Evolutionary conservation across 805 yeast species (phyloP).

Genomic region (Saturnispora dispora): DNA sequence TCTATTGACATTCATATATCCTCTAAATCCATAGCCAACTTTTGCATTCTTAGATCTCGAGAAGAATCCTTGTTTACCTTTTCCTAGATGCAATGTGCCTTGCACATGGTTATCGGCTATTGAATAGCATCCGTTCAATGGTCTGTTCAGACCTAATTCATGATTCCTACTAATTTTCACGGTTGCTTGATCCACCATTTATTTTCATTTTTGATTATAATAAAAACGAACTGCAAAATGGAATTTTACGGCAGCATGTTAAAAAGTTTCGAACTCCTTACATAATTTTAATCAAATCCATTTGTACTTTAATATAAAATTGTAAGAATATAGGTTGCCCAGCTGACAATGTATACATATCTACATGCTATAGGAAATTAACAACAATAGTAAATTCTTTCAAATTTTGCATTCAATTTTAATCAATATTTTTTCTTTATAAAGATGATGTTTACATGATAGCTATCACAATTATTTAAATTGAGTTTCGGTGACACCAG

Average conservation of each 20-base stretch:
- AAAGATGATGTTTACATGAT: not conserved
- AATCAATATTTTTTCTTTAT: not conserved
- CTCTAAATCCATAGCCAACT: conserved; percentile 1
- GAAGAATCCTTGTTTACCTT: not conserved
- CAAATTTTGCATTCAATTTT: no score
- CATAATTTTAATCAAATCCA: not conserved
- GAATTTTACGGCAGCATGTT: not conserved
- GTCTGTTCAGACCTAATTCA: not conserved
- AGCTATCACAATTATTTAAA: conserved; percentile 39
- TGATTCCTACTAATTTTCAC: not conserved
- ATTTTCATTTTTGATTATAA: no score
- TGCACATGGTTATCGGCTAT: not conserved
- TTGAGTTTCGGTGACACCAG: conserved; percentile 96
- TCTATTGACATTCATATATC: not conserved
- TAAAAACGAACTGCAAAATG: no score
- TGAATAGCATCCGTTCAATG: conserved; percentile 1
- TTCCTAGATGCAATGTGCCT: not conserved
- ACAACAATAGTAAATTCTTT: not conserved
- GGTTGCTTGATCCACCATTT: not conserved
- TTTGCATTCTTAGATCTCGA: not conserved
- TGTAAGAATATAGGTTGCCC: no score
- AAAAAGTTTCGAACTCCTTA: not conserved
- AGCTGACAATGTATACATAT: no score
- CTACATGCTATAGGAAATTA: no score
- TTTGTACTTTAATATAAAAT: not conserved